Percentiles rank a stretch among this genome's conserved stretches.
phyloP scores from a whole-genome alignment of 2,329 filamentous ascomycete genomes.

The Chalara sp. region DNA sequence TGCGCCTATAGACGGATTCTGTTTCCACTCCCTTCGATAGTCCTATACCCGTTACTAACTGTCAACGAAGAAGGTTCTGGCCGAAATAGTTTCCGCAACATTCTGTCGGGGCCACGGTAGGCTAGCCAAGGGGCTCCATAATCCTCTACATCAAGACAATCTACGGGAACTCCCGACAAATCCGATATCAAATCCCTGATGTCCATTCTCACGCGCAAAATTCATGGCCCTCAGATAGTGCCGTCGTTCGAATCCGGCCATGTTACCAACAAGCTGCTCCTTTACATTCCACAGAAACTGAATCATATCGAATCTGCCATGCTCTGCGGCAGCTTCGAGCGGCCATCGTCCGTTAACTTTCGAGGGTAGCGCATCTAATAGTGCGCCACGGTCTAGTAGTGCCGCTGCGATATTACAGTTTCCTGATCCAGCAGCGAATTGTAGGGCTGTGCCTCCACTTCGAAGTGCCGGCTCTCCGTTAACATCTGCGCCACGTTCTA shows the following conservation, averaged over 20 bases:
- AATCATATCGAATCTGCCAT: slow-evolving; percentile 24
- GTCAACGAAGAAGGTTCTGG: too few species aligned
- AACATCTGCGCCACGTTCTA: slow-evolving; percentile 1
- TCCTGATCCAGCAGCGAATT: background rate
- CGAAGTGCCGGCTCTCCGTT: background rate
- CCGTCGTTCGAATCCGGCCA: background rate
- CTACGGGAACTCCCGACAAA: background rate
- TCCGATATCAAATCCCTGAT: slow-evolving; percentile 1
- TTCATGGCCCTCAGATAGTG: slow-evolving; percentile 3
- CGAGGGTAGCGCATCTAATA: background rate
- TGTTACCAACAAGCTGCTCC: background rate
- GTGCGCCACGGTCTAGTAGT: background rate
- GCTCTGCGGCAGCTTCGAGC: slow-evolving; percentile 24
- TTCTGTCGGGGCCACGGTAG: too few species aligned
- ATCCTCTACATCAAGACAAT: too few species aligned
- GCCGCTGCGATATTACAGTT: background rate
- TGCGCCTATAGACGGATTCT: too few species aligned
- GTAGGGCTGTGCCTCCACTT: background rate
- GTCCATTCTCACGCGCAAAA: slow-evolving; percentile 2
- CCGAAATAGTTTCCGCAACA: too few species aligned
- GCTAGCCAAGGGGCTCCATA: too few species aligned
- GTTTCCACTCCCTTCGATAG: too few species aligned
- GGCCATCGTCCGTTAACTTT: slow-evolving; percentile 4
- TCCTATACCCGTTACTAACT: too few species aligned
- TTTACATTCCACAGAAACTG: slow-evolving; percentile 17